Percentiles rank a stretch among this genome's conserved stretches.
phyloP scores from a whole-genome alignment of 345 rosid genomes.

The Rhodamnia rubescens region DNA sequence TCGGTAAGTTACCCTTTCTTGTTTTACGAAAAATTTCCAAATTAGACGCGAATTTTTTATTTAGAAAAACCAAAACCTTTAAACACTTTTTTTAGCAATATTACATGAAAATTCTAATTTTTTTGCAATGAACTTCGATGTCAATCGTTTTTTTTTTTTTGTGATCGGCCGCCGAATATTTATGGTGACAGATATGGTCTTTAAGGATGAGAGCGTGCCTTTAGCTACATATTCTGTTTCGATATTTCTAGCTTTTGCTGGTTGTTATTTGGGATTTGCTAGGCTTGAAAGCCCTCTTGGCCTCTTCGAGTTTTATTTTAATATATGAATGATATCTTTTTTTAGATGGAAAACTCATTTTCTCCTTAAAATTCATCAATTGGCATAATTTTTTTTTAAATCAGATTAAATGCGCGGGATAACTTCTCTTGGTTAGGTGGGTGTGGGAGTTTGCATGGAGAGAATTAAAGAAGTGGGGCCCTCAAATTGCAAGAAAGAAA shows the following conservation, averaged over 20 bases:
- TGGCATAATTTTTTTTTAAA: neutral
- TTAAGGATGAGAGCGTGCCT: no score
- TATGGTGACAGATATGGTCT: accelerated
- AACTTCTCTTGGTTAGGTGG: neutral
- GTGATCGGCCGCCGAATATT: no score
- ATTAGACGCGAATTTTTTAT: neutral
- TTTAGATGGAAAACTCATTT: neutral
- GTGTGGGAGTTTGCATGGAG: neutral
- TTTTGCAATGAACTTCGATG: neutral
- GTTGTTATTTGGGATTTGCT: no score
- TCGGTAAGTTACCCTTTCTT: neutral
- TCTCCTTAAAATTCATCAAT: neutral
- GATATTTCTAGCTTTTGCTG: no score
- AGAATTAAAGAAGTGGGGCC: neutral
- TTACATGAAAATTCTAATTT: neutral
- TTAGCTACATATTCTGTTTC: no score
- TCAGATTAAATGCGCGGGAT: neutral
- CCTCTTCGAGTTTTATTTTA: no score
- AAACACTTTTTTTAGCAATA: neutral
- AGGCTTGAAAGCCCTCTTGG: no score
- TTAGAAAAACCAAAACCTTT: neutral
- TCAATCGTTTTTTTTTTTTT: neutral
- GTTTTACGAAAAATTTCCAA: neutral
- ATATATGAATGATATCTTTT: no score
- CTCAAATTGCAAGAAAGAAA: neutral